phyloP scores from a whole-genome alignment of 2,329 filamentous ascomycete genomes.

The Rhinocladiella similis region DNA sequence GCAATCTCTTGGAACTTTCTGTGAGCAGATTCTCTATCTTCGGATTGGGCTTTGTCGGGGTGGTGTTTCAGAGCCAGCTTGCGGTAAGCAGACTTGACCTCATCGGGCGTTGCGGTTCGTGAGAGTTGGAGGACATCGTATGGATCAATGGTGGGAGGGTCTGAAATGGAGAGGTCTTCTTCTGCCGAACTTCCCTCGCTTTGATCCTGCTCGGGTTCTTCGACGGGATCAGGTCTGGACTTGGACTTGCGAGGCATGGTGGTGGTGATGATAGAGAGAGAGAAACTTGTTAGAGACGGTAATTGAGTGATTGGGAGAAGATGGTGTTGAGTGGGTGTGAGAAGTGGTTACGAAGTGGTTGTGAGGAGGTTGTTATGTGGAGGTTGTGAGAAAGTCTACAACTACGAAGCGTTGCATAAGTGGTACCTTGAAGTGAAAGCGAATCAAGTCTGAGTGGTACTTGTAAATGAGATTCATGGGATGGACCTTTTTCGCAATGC shows the following conservation, averaged over 20 bases:
- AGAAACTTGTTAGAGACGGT: no score
- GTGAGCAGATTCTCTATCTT: slow-evolving; percentile 71
- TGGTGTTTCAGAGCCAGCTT: slow-evolving; percentile 80
- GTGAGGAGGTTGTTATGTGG: no score
- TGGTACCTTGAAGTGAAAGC: no score
- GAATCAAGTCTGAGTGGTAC: no score
- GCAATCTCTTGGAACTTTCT: slow-evolving; percentile 84
- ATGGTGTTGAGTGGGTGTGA: background rate
- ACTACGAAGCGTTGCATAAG: no score
- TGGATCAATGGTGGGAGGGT: slow-evolving; percentile 69
- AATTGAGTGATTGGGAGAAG: background rate
- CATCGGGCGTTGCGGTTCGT: slow-evolving; percentile 68
- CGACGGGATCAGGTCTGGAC: slow-evolving; percentile 10
- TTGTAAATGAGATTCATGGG: no score
- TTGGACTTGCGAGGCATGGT: slow-evolving; percentile 24
- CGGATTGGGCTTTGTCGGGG: slow-evolving; percentile 76
- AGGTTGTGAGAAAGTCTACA: no score
- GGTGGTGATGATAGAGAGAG: background rate
- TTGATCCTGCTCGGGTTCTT: background rate
- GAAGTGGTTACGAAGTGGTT: background rate
- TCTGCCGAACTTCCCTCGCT: slow-evolving; percentile 5
- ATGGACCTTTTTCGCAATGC: no score
- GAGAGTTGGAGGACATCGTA: slow-evolving; percentile 77
- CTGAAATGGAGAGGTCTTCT: slow-evolving; percentile 57
- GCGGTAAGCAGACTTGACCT: slow-evolving; percentile 85